Evolutionary conservation across 352 stramenopile genomes (phyloP).

Genomic region (Phytophthora pisi): DNA sequence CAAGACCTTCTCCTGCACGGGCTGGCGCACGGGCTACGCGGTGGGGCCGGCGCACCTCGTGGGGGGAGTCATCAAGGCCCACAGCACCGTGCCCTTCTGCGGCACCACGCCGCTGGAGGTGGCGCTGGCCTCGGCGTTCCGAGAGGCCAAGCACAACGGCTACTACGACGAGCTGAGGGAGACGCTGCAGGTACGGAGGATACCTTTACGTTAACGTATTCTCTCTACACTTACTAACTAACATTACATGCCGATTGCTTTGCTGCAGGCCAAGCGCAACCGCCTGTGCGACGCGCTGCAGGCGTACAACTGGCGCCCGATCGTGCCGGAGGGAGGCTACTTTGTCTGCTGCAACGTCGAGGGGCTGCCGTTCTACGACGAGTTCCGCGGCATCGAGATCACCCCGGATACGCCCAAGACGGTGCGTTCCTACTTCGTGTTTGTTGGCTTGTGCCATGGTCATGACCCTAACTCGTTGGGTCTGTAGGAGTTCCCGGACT

Average conservation of each 20-base stretch:
- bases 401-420: conserved; percentile 56
- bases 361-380: conserved; percentile 69
- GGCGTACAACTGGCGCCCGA: conserved; percentile 85
- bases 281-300: conserved; percentile 85
- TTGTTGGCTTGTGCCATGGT: not conserved
- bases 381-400: conserved; percentile 67
- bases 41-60: conserved; percentile 64
- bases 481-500: conserved; percentile 80
- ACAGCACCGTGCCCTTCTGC: conserved; percentile 93
- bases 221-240: conserved; percentile 27
- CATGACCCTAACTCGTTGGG: not conserved
- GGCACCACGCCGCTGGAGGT: conserved; percentile 95
- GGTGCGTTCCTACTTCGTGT: conserved; percentile 35
- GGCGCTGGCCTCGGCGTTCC: conserved; percentile 89
- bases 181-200: conserved; percentile 50
- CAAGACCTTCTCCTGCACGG: conserved; percentile 95
- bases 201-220: conserved; percentile 14
- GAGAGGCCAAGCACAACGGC: conserved; percentile 86
- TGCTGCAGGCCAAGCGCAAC: conserved; percentile 77
- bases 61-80: conserved; percentile 73
- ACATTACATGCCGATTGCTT: conserved; percentile 20
- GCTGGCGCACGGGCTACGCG: conserved; percentile 92
- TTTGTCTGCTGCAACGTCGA: conserved; percentile 93
- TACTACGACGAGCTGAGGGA: conserved; percentile 80
- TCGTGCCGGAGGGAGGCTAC: conserved; percentile 94